Base-by-base conservation (phyloP, 2,329 filamentous ascomycete species). In the Aspergillus ochraceoroseus region DNA sequence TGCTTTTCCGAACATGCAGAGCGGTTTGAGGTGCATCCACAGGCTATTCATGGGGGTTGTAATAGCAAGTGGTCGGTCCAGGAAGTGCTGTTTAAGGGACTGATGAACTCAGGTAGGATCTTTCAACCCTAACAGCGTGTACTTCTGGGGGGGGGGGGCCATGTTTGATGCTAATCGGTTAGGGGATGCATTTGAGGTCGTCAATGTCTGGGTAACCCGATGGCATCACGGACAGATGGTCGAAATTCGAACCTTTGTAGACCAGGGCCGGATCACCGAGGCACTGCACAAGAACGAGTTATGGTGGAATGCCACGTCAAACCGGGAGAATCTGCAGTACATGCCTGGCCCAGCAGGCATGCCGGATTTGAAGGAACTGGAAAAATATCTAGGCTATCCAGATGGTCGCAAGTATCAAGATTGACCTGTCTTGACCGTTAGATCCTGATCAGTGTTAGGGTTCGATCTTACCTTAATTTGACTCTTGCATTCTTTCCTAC, bases 151-250 rank as follows among this genome's bases (percentile, higher is more conserved):
- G 20, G 9, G 5, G 20, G 9, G 20, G 5, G 5, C 20, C 20
- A 22, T 22, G 20, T 5, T 5, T 22, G 20, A 5, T 22, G 9
- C n/a, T 23, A 37, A 9, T 11, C 8, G 5, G 7, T 2, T 13
- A 61, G 59, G 57, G 0, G 52, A 57, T 15, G 25, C 26, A 5
- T 63, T 62, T 25, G 57, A 62, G 11, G 57, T 61, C 14, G 47
- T 56, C 30, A 62, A 62, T 34, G 57, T 61, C 5, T 63, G 59
- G 60, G 54, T 62, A 14, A 63, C 57, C 7, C 48, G 54, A 25
- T 62, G 60, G 60, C 11, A 58, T 34, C 18, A 44, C 4, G 50
- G 49, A 3, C 57, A 63, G 33, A 62, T 62, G 57, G 55, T 61
- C 5, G 58, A 63, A 40, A 55, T 62, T 2, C 55, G 59, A 5